Base-by-base conservation (phyloP, 2,329 filamentous ascomycete species). In the Raffaelea arxii region DNA sequence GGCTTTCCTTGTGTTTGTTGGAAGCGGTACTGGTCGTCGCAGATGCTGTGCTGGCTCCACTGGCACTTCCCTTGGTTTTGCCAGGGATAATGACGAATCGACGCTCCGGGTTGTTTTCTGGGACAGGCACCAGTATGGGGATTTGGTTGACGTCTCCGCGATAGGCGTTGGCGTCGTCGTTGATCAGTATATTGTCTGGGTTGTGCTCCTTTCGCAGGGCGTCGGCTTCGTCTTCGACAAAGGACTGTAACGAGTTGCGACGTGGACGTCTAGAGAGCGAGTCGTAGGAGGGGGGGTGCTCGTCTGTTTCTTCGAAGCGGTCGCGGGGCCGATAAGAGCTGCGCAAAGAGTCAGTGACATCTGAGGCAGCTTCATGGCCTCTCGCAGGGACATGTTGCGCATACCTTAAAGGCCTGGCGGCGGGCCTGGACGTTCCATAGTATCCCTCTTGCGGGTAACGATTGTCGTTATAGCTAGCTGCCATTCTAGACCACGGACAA, bases 141-240 rank as follows among this genome's bases (percentile, higher is more conserved):
- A 80, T 65, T 57, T 90, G 85, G 44, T 89, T 82, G 48, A 82
- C 63, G 6, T 76, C 74, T 35, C 85, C 85, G 47, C 76, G 75
- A 48, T 74, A 72, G 48, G 82, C 77, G 53, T 82, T 80, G 47
- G 67, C 69, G 46, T 56, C 38, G 54, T 60, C 43, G 54, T 54
- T 32, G 61, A 49, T 30, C 62, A 53, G 27, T 58, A 63, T 62
- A 38, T 60, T 56, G 23, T 70, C 68, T 39, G 62, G 59, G 22
- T 71, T 69, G 55, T 76, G 63, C 58, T 89, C 84, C 58, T 72
- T 78, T 6, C 74, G 74, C 32, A 86, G 62, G 7, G 83, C 77
- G 14, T 68, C 71, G 16, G 59, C 65, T 60, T 87, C 84, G 58
- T 89, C 84, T 59, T 90, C 84, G 41, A 83, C 82, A 30, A 63